Base-by-base conservation (phyloP, 352 stramenopile genomes). In the Peronospora tabacina region DNA sequence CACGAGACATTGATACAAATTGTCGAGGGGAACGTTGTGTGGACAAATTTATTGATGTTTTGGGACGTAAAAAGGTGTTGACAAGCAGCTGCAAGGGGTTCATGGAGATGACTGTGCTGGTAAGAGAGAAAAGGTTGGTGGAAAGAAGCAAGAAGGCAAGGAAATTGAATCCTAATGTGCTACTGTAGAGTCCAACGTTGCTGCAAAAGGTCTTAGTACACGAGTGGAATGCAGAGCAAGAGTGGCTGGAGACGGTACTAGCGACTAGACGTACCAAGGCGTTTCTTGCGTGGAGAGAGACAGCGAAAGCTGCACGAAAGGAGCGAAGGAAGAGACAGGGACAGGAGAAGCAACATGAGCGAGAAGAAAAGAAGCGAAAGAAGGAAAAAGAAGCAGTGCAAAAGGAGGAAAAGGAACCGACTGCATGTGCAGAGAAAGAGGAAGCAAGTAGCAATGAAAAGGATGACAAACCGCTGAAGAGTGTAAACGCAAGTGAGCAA, bases 21-120 rank as follows among this genome's bases (percentile, higher is more conserved):
- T 63, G 35, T 20, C 52, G 60, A 19, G 66, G 61, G 3, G 78
- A 89, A 58, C 68, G 63, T 6, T 89, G 75, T 39, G 52, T 84
- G 1, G 81, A 91, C 57, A 70, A 59, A 12, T 90, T 90, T 38
- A 80, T 88, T 17, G 81, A 91, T 39, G 53, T 88, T 0, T 61
- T 91, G 5, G 81, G 75, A 0, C 54, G 68, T 2, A 82, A 87
- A 44, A 40, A 43, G 3, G 69, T 87, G 41, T 34, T 63, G 1
- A 32, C 9, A 26, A 49, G 51, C 2, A 42, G 55, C 2, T 85
- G 73, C 66, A 87, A 80, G 35, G 76, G 75, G 0, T 88, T 91
- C 36, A 49, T 83, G 24, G 81, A 91, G 52, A 88, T 91, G 74
- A 81, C 88, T 45, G 63, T 90, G 20, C 52, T 91, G 67, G 79